A percentile compares a stretch with the other conserved stretches of the same genome.
Evolutionary conservation across 352 stramenopile species (phyloP).

Genomic region (Globisporangium ultimum): DNA sequence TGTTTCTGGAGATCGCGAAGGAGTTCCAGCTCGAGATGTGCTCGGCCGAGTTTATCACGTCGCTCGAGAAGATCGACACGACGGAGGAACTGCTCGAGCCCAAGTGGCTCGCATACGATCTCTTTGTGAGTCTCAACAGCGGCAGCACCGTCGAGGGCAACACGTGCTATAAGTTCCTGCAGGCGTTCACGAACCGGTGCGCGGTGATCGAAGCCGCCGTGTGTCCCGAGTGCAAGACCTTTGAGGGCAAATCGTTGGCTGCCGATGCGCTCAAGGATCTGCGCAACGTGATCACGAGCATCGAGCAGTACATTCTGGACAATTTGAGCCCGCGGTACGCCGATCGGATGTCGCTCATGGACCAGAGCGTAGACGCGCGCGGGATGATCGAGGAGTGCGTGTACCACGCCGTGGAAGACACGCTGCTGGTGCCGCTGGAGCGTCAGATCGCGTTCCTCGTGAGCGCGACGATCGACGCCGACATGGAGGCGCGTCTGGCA

Average conservation of each 20-base stretch:
- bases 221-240: conserved; percentile 48
- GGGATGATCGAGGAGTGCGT: conserved; percentile 66
- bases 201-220: conserved; percentile 60
- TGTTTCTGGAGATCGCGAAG: conserved; percentile 56
- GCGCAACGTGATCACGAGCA: conserved; percentile 61
- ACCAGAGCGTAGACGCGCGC: conserved; percentile 51
- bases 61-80: conserved; percentile 73
- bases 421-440: conserved; percentile 71
- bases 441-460: conserved; percentile 75
- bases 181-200: conserved; percentile 72
- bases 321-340: conserved; percentile 62
- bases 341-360: conserved; percentile 54
- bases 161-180: conserved; percentile 75
- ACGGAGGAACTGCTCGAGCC: conserved; percentile 55
- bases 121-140: conserved; percentile 71
- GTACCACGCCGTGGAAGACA: conserved; percentile 71
- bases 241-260: conserved; percentile 49
- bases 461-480: conserved; percentile 50
- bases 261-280: conserved; percentile 59
- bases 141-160: conserved; percentile 56
- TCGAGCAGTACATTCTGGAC: conserved; percentile 76
- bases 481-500: conserved; percentile 47
- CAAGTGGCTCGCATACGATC: conserved; percentile 77
- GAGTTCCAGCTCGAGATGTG: conserved; percentile 75
- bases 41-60: conserved; percentile 70